These are phyloP conservation scores for Saccharum hybrid DNA, from an alignment of 202 grass and related monocot genomes.

Conservation along the genomic window DNA sequence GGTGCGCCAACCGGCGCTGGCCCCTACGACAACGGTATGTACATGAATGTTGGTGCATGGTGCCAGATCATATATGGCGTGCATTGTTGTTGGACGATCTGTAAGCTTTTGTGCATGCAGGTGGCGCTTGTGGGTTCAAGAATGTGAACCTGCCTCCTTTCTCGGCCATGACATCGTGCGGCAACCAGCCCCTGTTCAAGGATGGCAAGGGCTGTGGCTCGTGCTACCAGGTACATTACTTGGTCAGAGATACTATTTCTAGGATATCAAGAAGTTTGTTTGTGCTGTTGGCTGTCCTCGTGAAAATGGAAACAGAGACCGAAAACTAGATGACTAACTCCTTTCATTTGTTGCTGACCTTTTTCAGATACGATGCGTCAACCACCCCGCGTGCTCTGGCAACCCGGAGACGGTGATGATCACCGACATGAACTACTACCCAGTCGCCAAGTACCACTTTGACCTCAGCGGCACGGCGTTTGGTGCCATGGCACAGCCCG, in stretches of 20 bases:
- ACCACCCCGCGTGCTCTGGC: conserved; percentile 67
- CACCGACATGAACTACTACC: conserved; percentile 81
- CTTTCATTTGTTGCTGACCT: neutral
- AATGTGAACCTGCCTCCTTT: conserved; percentile 69
- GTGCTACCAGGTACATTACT: conserved; percentile 57
- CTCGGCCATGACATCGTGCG: conserved; percentile 68
- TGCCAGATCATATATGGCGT: neutral
- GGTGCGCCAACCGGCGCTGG: neutral
- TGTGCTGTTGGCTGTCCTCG: neutral
- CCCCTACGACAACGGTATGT: neutral
- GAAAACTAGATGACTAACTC: neutral
- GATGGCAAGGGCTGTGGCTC: conserved; percentile 78
- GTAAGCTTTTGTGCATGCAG: conserved; percentile 20
- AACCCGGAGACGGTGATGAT: conserved; percentile 71
- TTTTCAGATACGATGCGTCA: conserved; percentile 61
- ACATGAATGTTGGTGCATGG: neutral
- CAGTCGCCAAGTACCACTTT: conserved; percentile 41
- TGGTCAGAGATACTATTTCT: neutral
- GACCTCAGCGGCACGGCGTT: conserved; percentile 89
- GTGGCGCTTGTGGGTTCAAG: conserved; percentile 76
- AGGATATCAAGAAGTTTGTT: neutral
- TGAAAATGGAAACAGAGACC: neutral
- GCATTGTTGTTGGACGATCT: neutral
- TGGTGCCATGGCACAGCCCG: conserved; percentile 73
- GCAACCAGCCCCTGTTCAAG: conserved; percentile 65